A percentile compares a stretch with the other conserved stretches of the same genome.
Conservation (phyloP, 2,329 filamentous ascomycete species). For the Fusarium algeriense region DNA sequence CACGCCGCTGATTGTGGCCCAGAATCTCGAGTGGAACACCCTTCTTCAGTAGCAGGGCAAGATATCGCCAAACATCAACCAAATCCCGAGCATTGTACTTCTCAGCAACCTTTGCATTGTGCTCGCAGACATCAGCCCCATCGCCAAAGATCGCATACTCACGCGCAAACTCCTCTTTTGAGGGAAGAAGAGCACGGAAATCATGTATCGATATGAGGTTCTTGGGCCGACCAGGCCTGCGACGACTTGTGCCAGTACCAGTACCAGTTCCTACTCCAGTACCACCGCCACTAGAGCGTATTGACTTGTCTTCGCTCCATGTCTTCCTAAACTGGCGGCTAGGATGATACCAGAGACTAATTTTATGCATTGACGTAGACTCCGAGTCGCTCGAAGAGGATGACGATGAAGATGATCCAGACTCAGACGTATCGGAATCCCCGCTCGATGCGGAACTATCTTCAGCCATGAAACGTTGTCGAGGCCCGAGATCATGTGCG, state of each 20-base stretch:
- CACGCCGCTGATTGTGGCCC: conserved; percentile 63
- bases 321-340: conserved; percentile 65
- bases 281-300: conserved; percentile 71
- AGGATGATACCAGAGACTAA: conserved; percentile 68
- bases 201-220: conserved; percentile 82
- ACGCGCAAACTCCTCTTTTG: conserved; percentile 79
- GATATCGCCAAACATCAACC: conserved; percentile 85
- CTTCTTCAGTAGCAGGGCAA: conserved; percentile 80
- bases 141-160: conserved; percentile 88
- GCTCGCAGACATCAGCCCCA: conserved; percentile 81
- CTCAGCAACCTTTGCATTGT: conserved; percentile 84
- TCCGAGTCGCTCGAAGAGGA: conserved; percentile 72
- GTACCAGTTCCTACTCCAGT: conserved; percentile 64
- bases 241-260: conserved; percentile 65
- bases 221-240: conserved; percentile 64
- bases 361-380: conserved; percentile 71
- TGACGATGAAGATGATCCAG: conserved; percentile 63
- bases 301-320: conserved; percentile 68
- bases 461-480: conserved; percentile 61
- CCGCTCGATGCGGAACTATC: conserved; percentile 66
- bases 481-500: conserved; percentile 63
- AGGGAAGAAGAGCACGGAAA: conserved; percentile 78
- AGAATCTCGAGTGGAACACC: conserved; percentile 78
- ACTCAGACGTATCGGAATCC: conserved; percentile 63
- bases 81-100: conserved; percentile 78